Evolutionary conservation across 441 rosid genomes (phyloP), one percentile per base, ranked within the genome.

Genomic region (Erodium trifolium): DNA sequence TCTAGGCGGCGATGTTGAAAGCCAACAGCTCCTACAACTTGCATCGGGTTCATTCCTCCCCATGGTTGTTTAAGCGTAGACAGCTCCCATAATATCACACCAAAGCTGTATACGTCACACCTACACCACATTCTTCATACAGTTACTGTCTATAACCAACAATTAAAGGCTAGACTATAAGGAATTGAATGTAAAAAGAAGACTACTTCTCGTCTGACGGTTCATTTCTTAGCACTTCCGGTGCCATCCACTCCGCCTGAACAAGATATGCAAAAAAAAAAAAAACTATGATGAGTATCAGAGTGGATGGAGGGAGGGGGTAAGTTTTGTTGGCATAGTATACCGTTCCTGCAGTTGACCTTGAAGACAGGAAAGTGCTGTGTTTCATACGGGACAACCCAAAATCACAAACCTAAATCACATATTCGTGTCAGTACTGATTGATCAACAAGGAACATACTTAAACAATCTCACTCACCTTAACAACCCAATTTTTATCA

Each of bases 231-330:
- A 93, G 92, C 76, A 93, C 96, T 84, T 93, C 99, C 31, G 99
- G 99, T 73, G 99, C 99, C 97, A 93, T 93, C 99, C 99, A 93
- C 82, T 93, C 99, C 51, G 99, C 97, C 99, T 93, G 82, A 80
- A 77, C 63, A 75, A 77, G 10, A 23, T 23, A 23, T 23, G 27
- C 27, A 23, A 23, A 23, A 23, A 0, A 23, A 23, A 23, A 23
- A 23, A 0, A 23, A 23, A 23, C 27, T 23, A 23, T 23, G 27
- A 23, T 23, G 27, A 23, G 27, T 23, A 23, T 23, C 27, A 23
- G 27, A 47, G 14, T 45, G 13, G 51, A 45, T 45, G 51, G 13
- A 45, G 51, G 51, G 51, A 45, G 27, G 27, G 9, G 51, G 51
- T 9, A 10, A 45, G 51, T 12, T 10, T 90, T 86, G 27, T 23